Evolutionary conservation across 179 eudicot species (phyloP).

Genomic region (Actinidia arguta): DNA sequence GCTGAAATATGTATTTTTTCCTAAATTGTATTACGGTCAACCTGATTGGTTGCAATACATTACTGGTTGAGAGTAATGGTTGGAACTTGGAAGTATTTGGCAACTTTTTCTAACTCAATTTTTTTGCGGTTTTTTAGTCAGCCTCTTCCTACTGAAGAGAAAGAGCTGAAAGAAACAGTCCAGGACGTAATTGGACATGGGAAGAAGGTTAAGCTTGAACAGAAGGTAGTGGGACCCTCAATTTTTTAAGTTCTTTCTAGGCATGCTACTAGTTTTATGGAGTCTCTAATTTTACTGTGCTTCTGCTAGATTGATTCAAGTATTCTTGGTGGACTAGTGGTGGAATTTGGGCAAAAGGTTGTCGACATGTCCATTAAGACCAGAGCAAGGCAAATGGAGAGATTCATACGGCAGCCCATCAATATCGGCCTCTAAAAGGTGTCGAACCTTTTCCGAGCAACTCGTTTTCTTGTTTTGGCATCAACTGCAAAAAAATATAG

Average conservation of each 20-base stretch:
- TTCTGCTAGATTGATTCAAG: constrained; percentile 74
- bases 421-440: constrained; percentile 28
- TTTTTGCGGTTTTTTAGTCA: constrained; percentile 25
- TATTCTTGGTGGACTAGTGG: constrained; percentile 92
- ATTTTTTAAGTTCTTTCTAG: too few relatives aligned
- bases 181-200: constrained; percentile 84
- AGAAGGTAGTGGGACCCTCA: constrained; percentile 54
- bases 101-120: background rate
- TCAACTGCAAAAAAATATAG: too few relatives aligned
- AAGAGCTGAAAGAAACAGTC: constrained; percentile 79
- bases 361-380: constrained; percentile 94
- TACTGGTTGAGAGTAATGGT: background rate
- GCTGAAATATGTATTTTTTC: background rate
- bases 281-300: constrained; percentile 17
- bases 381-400: constrained; percentile 91
- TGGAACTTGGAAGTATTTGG: background rate
- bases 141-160: constrained; percentile 85
- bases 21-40: background rate
- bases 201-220: constrained; percentile 68
- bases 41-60: background rate
- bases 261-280: too few relatives aligned
- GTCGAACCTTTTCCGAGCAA: background rate
- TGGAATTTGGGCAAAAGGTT: constrained; percentile 82
- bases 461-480: too few relatives aligned
- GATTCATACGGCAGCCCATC: constrained; percentile 50